Evolutionary conservation across 805 yeast genomes (phyloP), one percentile per base, ranked within the genome.

Genomic region (Pichia kluyveri): DNA sequence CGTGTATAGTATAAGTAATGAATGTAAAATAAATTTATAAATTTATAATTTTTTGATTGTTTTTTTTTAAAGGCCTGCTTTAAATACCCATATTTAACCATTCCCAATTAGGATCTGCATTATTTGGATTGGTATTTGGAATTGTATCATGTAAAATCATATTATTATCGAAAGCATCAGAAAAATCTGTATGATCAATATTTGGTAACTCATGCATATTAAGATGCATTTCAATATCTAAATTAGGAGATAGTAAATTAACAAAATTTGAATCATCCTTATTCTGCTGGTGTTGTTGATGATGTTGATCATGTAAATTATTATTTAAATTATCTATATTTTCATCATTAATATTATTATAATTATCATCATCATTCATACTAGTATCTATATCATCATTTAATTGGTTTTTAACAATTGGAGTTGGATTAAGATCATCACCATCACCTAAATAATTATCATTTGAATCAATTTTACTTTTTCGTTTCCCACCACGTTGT

Each of bases 401-500:
- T 17, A 15, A 18, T 30, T 44, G 37, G 18, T 44, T 15, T 17
- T 41, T 32, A 12, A 14, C 17, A 14, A 70, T 57, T 2, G 74
- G 69, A 4, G 77, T 70, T 1, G 80, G 78, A 54, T 71, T 68
- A 46, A 71, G 60, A 55, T 75, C 79, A 52, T 74, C 79, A 15
- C 79, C 80, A 55, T 73, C 77, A 34, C 45, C 56, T 58, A 48
- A 19, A 18, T 8, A 17, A 23, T 23, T 23, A 23, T 23, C 26
- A 23, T 23, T 23, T 23, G 26, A 23, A 23, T 23, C 26, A 23
- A 23, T 5, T 23, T 23, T 23, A 23, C 26, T 5, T 23, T 32
- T 30, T 46, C 56, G 60, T 46, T 69, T 44, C 52, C 64, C 49
- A 58, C 52, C 52, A 44, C 96, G 73, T 65, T 90, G 96, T 57